Conservation (phyloP, 805 yeast species). For the Saccharomycopsis amapae region DNA sequence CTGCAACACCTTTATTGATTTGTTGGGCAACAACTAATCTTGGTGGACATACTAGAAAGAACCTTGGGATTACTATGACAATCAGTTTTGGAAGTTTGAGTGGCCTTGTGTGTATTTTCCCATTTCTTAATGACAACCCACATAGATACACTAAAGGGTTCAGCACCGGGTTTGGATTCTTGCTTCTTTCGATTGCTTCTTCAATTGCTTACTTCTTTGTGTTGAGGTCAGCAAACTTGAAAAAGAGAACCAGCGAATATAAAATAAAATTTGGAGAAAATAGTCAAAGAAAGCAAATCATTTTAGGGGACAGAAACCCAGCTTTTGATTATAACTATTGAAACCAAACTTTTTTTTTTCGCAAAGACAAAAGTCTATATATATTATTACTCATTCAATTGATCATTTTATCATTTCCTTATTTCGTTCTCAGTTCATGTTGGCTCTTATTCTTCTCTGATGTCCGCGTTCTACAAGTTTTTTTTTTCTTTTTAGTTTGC, state of each 20-base stretch:
- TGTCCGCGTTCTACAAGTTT: too few species aligned
- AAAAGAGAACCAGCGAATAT: conserved; percentile 26
- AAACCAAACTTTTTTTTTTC: too few species aligned
- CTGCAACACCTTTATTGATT: conserved; percentile 59
- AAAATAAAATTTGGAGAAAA: conserved; percentile 26
- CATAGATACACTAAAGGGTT: conserved; percentile 14
- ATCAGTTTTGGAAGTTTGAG: conserved; percentile 70
- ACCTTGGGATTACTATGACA: conserved; percentile 51
- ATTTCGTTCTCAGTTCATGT: too few species aligned
- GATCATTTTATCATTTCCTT: too few species aligned
- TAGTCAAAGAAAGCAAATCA: conserved; percentile 29
- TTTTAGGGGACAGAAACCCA: conserved; percentile 35
- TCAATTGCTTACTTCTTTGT: conserved; percentile 9
- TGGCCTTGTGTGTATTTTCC: conserved; percentile 30
- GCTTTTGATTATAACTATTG: conserved; percentile 32
- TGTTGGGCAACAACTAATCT: conserved; percentile 43
- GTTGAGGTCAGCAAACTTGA: conserved; percentile 23
- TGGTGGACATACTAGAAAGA: conserved; percentile 51
- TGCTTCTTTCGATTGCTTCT: conserved; percentile 5
- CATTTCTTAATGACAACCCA: conserved; percentile 6
- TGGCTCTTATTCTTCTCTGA: too few species aligned
- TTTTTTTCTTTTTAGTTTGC: too few species aligned
- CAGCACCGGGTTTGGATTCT: conserved; percentile 13
- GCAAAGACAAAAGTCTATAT: too few species aligned
- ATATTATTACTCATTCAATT: too few species aligned